Base-by-base conservation (phyloP, 2,329 filamentous ascomycete species). In the Cadophora sp. region DNA sequence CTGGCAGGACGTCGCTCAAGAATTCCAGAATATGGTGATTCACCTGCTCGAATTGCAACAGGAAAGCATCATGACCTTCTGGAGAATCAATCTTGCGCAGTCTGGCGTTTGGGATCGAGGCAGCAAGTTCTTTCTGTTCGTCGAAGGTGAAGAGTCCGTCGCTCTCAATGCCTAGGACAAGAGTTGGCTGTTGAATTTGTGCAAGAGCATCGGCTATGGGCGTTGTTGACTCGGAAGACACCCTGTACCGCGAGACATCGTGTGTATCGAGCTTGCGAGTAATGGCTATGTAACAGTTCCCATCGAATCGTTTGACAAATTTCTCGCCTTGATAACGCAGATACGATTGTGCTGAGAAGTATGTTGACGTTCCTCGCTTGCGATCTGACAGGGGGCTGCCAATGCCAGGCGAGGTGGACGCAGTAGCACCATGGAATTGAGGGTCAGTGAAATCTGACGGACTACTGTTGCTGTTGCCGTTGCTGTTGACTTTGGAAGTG, bases 211-310 rank as follows among this genome's bases (percentile, higher is more conserved):
- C 89, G 29, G 87, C 85, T 37, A 97, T 89, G 1, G 76, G 73
- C 16, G 80, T 78, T 9, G 74, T 68, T 1, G 76, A 82, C 40
- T 78, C 79, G 12, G 78, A 73, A 24, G 79, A 75, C 22, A 81
- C 83, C 5, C 95, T 91, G 77, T 90, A 88, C 51, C 94, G 88
- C 16, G 94, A 97, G 29, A 99, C 89, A 78, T 99, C 96, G 80
- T 99, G 96, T 0, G 96, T 98, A 79, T 99, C 96, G 19, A 99
- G 87, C 81, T 99, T 99, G 76, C 96, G 91, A 4, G 96, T 98
- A 80, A 99, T 97, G 73, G 96, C 94, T 74, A 99, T 98, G 82
- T 99, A 99, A 82, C 96, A 99, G 80, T 99, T 99, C 76, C 94
- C 93, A 80, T 99, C 96, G 79, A 98, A 99, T 11, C 96, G 92